phyloP scores from a whole-genome alignment of 371 early-diverging fungal genomes.

The Globomyces sp. region DNA sequence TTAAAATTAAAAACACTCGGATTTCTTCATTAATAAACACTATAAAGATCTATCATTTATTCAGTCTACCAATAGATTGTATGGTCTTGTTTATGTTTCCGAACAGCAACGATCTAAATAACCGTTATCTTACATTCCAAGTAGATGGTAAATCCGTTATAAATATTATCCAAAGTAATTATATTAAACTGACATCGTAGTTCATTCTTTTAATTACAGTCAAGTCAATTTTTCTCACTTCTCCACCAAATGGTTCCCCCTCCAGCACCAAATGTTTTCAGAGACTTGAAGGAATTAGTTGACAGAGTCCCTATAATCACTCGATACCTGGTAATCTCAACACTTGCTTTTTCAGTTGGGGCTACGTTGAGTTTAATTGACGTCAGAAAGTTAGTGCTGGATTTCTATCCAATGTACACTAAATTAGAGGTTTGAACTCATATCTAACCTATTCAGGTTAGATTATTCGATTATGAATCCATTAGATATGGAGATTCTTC shows the following conservation, averaged over 20 bases:
- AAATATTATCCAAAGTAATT: too few relatives aligned
- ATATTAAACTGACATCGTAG: too few relatives aligned
- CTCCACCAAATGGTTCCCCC: background rate
- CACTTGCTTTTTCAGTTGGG: background rate
- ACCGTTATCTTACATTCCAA: too few relatives aligned
- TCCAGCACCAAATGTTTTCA: background rate
- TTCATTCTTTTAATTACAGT: too few relatives aligned
- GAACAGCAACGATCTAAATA: too few relatives aligned
- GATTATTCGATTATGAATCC: background rate
- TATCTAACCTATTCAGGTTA: background rate
- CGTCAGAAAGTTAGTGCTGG: background rate
- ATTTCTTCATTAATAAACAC: too few relatives aligned
- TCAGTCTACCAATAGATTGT: too few relatives aligned
- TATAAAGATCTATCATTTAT: too few relatives aligned
- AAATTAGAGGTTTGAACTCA: too few relatives aligned
- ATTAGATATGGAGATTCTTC: conserved; percentile 11
- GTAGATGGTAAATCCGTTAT: too few relatives aligned
- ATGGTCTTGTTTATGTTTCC: too few relatives aligned
- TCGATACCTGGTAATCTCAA: background rate
- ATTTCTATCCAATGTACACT: background rate
- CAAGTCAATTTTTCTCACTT: background rate
- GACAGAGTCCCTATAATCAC: background rate
- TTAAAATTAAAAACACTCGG: too few relatives aligned
- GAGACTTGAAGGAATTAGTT: background rate
- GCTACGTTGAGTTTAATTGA: background rate